These are phyloP conservation scores for Pyricularia sp. DNA, from an alignment of 2,329 filamentous ascomycete genomes.

Conservation along the genomic window DNA sequence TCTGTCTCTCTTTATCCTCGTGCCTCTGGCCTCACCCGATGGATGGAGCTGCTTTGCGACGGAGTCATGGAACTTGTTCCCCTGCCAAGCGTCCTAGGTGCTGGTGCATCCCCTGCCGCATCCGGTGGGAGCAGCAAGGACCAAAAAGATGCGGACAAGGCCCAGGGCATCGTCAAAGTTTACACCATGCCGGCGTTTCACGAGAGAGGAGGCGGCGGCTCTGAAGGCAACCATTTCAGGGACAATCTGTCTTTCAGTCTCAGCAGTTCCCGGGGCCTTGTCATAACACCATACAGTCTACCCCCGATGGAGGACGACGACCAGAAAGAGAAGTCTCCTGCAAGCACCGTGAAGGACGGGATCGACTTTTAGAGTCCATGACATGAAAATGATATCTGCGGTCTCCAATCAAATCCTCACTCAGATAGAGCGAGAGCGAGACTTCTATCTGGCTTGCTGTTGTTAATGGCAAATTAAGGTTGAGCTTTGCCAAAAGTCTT, in stretches of 20 bases:
- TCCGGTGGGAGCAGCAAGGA: constrained; percentile 33
- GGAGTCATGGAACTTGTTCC: constrained; percentile 67
- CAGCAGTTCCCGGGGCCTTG: constrained; percentile 68
- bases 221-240: constrained; percentile 55
- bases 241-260: constrained; percentile 89
- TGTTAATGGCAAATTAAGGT: not conserved
- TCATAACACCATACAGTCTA: constrained; percentile 81
- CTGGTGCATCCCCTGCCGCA: constrained; percentile 13
- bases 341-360: constrained; percentile 52
- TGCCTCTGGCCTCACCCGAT: constrained; percentile 64
- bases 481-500: not conserved
- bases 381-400: not conserved
- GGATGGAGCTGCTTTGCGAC: constrained; percentile 78
- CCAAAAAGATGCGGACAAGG: constrained; percentile 54
- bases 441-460: not conserved
- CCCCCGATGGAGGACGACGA: constrained; percentile 75
- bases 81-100: constrained; percentile 47
- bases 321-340: constrained; percentile 28
- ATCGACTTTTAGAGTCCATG: constrained; percentile 55
- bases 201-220: constrained; percentile 76
- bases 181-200: constrained; percentile 78
- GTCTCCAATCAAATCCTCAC: not conserved
- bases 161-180: constrained; percentile 77
- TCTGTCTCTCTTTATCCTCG: constrained; percentile 75
- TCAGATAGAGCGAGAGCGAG: not conserved